Percentiles rank a stretch among this genome's conserved stretches.
These are phyloP conservation scores for Zizania latifolia DNA, from an alignment of 176 grass and related monocot species.

Conservation along the genomic window DNA sequence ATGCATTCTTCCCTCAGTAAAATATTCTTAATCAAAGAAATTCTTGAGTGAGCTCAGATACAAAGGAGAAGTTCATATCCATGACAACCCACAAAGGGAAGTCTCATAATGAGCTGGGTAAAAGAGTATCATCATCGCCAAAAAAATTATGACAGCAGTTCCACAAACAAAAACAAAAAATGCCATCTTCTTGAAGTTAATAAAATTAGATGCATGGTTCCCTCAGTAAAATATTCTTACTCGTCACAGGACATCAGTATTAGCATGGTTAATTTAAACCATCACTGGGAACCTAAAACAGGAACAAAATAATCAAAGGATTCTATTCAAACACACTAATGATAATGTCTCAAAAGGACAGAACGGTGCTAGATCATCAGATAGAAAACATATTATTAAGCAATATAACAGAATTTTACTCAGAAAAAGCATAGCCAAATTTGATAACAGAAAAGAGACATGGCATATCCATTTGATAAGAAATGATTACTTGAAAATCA, in stretches of 20 bases:
- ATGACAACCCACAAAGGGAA: slow-evolving; percentile 50
- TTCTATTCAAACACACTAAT: not conserved
- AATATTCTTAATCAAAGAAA: not conserved
- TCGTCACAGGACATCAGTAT: slow-evolving; percentile 61
- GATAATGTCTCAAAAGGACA: not conserved
- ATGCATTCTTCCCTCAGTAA: too few relatives aligned
- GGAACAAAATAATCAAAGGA: not conserved
- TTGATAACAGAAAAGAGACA: not conserved
- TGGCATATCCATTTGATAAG: too few relatives aligned
- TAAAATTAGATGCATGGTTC: slow-evolving; percentile 15
- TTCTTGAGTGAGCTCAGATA: slow-evolving; percentile 43
- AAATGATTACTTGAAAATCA: too few relatives aligned
- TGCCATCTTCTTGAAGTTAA: too few relatives aligned
- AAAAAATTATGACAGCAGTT: not conserved
- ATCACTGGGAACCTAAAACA: slow-evolving; percentile 50
- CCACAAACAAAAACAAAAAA: not conserved
- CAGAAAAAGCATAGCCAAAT: not conserved
- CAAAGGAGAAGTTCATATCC: slow-evolving; percentile 41
- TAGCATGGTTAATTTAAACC: slow-evolving; percentile 72
- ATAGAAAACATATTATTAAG: not conserved
- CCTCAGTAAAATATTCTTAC: slow-evolving; percentile 50
- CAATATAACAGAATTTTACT: not conserved
- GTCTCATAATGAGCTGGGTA: slow-evolving; percentile 94
- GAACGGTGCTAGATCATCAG: not conserved
- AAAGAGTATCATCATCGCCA: slow-evolving; percentile 23